phyloP scores from a whole-genome alignment of 257 asterid genomes.

The Datura wrightii region DNA sequence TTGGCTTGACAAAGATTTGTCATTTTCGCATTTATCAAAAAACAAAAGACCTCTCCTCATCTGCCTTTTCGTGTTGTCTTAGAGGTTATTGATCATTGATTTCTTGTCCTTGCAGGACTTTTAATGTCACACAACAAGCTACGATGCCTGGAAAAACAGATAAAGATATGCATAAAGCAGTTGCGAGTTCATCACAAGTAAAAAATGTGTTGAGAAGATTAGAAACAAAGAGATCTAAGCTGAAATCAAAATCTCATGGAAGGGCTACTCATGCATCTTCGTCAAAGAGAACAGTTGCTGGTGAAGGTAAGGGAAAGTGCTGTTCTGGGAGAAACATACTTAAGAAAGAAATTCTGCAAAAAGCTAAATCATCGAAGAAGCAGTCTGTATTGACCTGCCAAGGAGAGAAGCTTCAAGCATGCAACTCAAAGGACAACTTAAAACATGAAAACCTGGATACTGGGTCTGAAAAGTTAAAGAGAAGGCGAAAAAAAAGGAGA shows the following conservation, averaged over 20 bases:
- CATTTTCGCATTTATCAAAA: neutral
- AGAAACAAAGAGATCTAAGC: constrained; percentile 49
- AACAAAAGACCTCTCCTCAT: neutral
- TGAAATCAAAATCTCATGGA: constrained; percentile 45
- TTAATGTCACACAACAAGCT: constrained; percentile 36
- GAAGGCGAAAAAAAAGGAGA: constrained; percentile 60
- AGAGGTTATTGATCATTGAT: neutral
- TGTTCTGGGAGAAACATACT: constrained; percentile 54
- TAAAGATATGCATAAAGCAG: constrained; percentile 41
- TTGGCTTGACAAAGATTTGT: constrained; percentile 5
- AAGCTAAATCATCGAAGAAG: constrained; percentile 58
- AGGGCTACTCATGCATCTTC: constrained; percentile 42
- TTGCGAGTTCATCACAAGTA: constrained; percentile 26
- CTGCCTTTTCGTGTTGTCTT: neutral
- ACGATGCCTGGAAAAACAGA: constrained; percentile 64
- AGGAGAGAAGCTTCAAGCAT: constrained; percentile 39
- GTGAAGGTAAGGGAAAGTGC: constrained; percentile 44
- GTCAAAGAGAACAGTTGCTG: constrained; percentile 43
- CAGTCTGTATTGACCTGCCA: constrained; percentile 43
- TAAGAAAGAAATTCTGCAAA: constrained; percentile 48
- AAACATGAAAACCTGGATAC: constrained; percentile 44
- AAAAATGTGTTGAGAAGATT: constrained; percentile 51
- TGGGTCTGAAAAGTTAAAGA: constrained; percentile 47
- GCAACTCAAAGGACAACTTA: constrained; percentile 37
- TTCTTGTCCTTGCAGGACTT: constrained; percentile 29